Percentiles rank a stretch among this genome's conserved stretches.
phyloP scores from a whole-genome alignment of 805 yeast species.

The Cyberlindnera amylophila region DNA sequence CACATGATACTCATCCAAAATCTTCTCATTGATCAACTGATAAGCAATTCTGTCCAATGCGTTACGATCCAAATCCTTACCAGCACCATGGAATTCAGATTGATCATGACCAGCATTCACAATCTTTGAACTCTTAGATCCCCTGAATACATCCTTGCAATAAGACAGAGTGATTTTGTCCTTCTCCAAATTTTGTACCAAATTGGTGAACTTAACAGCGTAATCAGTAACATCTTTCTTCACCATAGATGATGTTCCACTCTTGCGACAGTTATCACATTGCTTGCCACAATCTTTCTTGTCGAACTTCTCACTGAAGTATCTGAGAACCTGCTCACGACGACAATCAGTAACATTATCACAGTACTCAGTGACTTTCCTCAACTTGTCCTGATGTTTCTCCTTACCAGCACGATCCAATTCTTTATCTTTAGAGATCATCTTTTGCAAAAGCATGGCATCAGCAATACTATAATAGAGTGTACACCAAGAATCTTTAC shows the following conservation, averaged over 20 bases:
- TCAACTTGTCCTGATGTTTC: slow-evolving; percentile 69
- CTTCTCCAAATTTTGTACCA: slow-evolving; percentile 54
- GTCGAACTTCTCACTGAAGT: slow-evolving; percentile 82
- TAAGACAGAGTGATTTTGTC: slow-evolving; percentile 70
- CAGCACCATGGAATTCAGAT: slow-evolving; percentile 65
- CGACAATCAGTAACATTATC: slow-evolving; percentile 90
- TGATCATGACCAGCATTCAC: slow-evolving; percentile 57
- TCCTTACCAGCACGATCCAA: slow-evolving; percentile 62
- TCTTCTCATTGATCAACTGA: slow-evolving; percentile 61
- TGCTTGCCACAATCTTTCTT: slow-evolving; percentile 57
- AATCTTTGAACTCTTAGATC: slow-evolving; percentile 62
- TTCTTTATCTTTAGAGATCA: slow-evolving; percentile 75
- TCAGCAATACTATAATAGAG: slow-evolving; percentile 80
- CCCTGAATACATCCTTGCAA: slow-evolving; percentile 80
- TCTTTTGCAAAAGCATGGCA: slow-evolving; percentile 67
- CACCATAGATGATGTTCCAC: slow-evolving; percentile 39
- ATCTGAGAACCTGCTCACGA: slow-evolving; percentile 81
- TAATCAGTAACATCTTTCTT: slow-evolving; percentile 65
- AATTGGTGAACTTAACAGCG: slow-evolving; percentile 53
- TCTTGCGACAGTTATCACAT: slow-evolving; percentile 80
- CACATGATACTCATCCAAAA: slow-evolving; percentile 66
- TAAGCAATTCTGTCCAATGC: slow-evolving; percentile 82
- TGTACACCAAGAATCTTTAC: slow-evolving; percentile 74
- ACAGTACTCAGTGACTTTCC: slow-evolving; percentile 87
- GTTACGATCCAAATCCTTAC: slow-evolving; percentile 57